phyloP scores from a whole-genome alignment of 345 rosid genomes.

The Tarenaya hassleriana region DNA sequence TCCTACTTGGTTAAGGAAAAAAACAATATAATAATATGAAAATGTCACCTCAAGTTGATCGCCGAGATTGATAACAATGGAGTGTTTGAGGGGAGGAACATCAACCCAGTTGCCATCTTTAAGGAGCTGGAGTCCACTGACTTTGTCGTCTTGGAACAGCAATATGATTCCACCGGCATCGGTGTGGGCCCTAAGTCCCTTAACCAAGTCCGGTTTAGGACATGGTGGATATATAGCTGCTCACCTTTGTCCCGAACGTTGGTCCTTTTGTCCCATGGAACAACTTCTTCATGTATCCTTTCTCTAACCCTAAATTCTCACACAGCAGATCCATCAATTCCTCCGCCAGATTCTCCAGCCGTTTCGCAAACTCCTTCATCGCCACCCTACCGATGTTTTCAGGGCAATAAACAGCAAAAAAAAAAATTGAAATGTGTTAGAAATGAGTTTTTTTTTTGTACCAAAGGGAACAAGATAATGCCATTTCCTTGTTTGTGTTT shows the following conservation, averaged over 20 bases:
- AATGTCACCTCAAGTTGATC: conserved; percentile 86
- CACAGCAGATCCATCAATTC: conserved; percentile 49
- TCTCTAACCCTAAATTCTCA: conserved; percentile 76
- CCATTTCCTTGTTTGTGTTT: no score
- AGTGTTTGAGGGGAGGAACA: conserved; percentile 76
- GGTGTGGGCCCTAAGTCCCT: conserved; percentile 92
- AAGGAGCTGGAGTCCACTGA: conserved; percentile 92
- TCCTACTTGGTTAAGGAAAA: no score
- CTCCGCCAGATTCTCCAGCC: conserved; percentile 61
- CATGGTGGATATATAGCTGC: conserved; percentile 95
- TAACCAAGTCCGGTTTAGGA: conserved; percentile 81
- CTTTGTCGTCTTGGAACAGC: conserved; percentile 81
- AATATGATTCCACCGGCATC: conserved; percentile 93
- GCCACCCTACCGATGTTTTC: conserved; percentile 28
- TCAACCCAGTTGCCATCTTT: conserved; percentile 79
- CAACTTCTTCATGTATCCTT: conserved; percentile 64
- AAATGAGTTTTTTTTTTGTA: no score
- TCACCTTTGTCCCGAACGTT: conserved; percentile 75
- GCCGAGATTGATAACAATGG: conserved; percentile 86
- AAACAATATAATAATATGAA: no score
- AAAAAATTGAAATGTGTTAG: no score
- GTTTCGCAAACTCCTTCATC: conserved; percentile 54
- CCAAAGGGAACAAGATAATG: no score
- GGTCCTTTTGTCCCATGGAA: conserved; percentile 73
- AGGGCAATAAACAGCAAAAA: not conserved